Percentiles rank a stretch among this genome's conserved stretches.
phyloP scores from a whole-genome alignment of 2,329 filamentous ascomycete genomes.

The Akanthomyces lecanii region DNA sequence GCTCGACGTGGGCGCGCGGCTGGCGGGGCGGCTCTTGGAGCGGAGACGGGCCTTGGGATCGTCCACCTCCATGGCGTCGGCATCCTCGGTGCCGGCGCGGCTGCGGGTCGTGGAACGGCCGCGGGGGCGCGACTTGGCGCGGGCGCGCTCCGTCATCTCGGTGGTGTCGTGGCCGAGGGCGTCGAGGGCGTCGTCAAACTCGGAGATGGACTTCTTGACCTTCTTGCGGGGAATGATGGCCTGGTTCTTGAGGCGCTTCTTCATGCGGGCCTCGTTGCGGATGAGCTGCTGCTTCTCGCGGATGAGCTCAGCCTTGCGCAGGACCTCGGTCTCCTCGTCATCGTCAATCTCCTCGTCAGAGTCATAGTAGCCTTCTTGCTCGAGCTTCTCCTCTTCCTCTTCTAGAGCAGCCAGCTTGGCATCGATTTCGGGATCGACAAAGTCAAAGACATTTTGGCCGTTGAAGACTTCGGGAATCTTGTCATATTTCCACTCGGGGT shows the following conservation, averaged over 20 bases:
- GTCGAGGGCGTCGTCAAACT: conserved; percentile 83
- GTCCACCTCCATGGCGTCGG: conserved; percentile 71
- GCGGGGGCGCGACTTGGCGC: conserved; percentile 59
- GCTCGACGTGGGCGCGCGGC: conserved; percentile 53
- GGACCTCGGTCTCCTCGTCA: conserved; percentile 79
- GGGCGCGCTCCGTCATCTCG: conserved; percentile 67
- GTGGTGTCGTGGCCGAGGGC: conserved; percentile 80
- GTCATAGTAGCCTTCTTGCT: conserved; percentile 91
- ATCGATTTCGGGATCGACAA: conserved; percentile 94
- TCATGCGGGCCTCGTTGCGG: conserved; percentile 90
- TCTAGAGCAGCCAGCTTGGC: conserved; percentile 86
- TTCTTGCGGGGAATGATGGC: conserved; percentile 84
- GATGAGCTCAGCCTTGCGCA: conserved; percentile 91
- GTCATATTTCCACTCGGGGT: conserved; percentile 94
- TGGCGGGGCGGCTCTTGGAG: conserved; percentile 62
- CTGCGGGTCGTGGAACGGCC: conserved; percentile 66
- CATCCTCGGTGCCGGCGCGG: conserved; percentile 58
- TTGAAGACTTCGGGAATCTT: conserved; percentile 91
- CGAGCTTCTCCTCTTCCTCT: conserved; percentile 89
- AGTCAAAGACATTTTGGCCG: conserved; percentile 97
- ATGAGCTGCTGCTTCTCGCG: conserved; percentile 91
- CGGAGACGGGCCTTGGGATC: conserved; percentile 54
- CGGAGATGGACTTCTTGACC: conserved; percentile 74
- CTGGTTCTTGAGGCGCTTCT: conserved; percentile 95
- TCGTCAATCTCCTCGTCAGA: conserved; percentile 79